Evolutionary conservation across 495 filamentous ascomycete species (phyloP).

Genomic region (Daldinia loculata): DNA sequence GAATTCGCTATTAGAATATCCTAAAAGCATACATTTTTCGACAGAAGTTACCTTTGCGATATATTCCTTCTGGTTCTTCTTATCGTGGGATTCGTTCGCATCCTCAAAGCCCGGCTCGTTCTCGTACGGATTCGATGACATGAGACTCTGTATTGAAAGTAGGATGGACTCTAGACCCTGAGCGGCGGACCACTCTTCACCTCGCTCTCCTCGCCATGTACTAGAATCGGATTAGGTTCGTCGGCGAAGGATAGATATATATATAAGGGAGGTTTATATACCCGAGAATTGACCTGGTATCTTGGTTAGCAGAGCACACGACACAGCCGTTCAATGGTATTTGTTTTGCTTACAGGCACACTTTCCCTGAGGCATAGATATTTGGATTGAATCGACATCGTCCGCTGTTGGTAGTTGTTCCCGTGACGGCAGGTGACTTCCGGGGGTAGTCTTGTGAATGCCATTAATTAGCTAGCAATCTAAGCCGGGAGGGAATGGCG

Average conservation of each 20-base stretch:
- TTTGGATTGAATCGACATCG: constrained; percentile 94
- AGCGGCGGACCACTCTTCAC: constrained; percentile 95
- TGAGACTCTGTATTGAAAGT: constrained; percentile 94
- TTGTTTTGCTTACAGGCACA: constrained; percentile 76
- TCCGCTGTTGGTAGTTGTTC: constrained; percentile 86
- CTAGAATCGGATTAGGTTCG: constrained; percentile 59
- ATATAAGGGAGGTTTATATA: constrained; percentile 50
- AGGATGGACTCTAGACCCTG: constrained; percentile 95
- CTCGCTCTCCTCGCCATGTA: constrained; percentile 89
- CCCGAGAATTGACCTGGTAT: constrained; percentile 85
- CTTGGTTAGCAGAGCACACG: constrained; percentile 25
- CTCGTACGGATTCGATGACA: constrained; percentile 93
- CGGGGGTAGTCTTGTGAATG: constrained; percentile 78
- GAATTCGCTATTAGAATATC: constrained; percentile 11
- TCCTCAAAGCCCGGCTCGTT: constrained; percentile 95
- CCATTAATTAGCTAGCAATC: constrained; percentile 13
- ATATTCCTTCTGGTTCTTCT: constrained; percentile 81
- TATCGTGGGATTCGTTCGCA: constrained; percentile 70
- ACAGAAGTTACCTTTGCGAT: constrained; percentile 73
- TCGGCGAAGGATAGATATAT: constrained; percentile 10
- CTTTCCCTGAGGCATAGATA: constrained; percentile 89
- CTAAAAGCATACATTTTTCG: not conserved
- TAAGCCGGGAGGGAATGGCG: not conserved
- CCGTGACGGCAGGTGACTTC: constrained; percentile 77
- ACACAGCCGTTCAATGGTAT: too few species aligned